These are phyloP conservation scores for Monosporozyma unispora DNA, from an alignment of 805 yeast genomes.

Conservation along the genomic window DNA sequence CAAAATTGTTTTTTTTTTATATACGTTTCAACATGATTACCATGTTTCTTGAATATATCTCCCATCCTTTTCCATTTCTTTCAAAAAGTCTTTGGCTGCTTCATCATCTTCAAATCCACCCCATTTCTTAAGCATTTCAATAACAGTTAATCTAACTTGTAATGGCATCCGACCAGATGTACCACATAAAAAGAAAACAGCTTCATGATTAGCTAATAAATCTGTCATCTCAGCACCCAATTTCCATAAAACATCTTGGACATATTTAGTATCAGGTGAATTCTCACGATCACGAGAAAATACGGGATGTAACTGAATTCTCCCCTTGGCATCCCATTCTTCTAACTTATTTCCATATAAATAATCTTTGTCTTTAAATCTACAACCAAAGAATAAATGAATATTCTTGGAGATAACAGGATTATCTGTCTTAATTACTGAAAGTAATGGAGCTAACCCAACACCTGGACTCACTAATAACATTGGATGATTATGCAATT, in stretches of 20 bases:
- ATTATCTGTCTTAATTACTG: constrained; percentile 42
- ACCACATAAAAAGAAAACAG: constrained; percentile 76
- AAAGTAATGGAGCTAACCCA: constrained; percentile 89
- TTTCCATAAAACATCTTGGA: constrained; percentile 61
- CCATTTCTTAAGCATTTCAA: constrained; percentile 46
- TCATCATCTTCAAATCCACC: constrained; percentile 33
- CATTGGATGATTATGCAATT: constrained; percentile 37
- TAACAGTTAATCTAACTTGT: constrained; percentile 73
- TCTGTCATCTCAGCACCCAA: constrained; percentile 42
- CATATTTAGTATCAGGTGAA: constrained; percentile 48
- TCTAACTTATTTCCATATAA: constrained; percentile 53
- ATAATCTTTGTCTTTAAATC: constrained; percentile 57
- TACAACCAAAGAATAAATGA: constrained; percentile 65
- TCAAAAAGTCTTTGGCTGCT: constrained; percentile 42
- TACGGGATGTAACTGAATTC: constrained; percentile 36
- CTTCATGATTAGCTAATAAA: constrained; percentile 45
- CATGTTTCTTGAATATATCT: constrained; percentile 85
- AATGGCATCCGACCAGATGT: constrained; percentile 91
- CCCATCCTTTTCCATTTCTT: constrained; percentile 51
- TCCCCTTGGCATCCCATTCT: constrained; percentile 25
- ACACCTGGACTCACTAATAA: constrained; percentile 89
- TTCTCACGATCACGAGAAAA: constrained; percentile 41
- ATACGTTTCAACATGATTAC: too few species aligned
- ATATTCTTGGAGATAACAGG: constrained; percentile 19
- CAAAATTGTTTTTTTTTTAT: too few species aligned